Percentiles rank a stretch among this genome's conserved stretches.
phyloP scores from a whole-genome alignment of 2,329 filamentous ascomycete species.

The Clonostachys chloroleuca region DNA sequence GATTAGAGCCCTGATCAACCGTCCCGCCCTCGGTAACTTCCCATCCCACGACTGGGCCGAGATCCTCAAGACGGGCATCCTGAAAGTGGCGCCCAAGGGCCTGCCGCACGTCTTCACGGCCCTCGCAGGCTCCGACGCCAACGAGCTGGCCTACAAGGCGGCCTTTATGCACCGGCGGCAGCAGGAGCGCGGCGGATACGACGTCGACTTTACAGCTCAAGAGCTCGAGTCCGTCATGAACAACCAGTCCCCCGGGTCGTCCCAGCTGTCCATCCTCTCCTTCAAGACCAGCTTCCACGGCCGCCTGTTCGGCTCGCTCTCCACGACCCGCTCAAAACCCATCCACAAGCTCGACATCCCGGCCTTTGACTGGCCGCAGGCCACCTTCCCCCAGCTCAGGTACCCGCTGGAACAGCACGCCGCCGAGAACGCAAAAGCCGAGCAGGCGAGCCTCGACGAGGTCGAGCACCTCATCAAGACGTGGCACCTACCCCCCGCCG shows the following conservation, averaged over 20 bases:
- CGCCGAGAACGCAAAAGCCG: slow-evolving; percentile 66
- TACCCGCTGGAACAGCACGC: slow-evolving; percentile 70
- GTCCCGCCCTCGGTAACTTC: slow-evolving; percentile 78
- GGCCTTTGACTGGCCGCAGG: slow-evolving; percentile 84
- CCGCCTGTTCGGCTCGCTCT: slow-evolving; percentile 72
- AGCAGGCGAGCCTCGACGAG: slow-evolving; percentile 68
- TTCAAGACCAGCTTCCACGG: slow-evolving; percentile 80
- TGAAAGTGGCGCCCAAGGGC: slow-evolving; percentile 68
- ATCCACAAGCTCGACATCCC: slow-evolving; percentile 86
- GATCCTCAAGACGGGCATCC: slow-evolving; percentile 65
- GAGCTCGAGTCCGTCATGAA: slow-evolving; percentile 66
- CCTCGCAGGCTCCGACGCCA: slow-evolving; percentile 75
- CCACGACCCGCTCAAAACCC: slow-evolving; percentile 75
- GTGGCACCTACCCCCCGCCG: slow-evolving; percentile 65
- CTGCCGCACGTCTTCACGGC: slow-evolving; percentile 78
- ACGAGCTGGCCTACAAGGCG: slow-evolving; percentile 82
- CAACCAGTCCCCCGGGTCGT: slow-evolving; percentile 69
- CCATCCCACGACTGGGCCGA: slow-evolving; percentile 71
- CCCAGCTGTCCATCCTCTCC: slow-evolving; percentile 71
- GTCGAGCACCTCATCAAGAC: slow-evolving; percentile 67
- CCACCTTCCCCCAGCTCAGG: slow-evolving; percentile 72
- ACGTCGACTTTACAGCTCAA: slow-evolving; percentile 66
- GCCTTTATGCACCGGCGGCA: slow-evolving; percentile 80
- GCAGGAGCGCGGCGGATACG: slow-evolving; percentile 58
- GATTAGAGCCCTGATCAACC: slow-evolving; percentile 70